Percentiles rank a stretch among this genome's conserved stretches.
Conservation (phyloP, 2,329 filamentous ascomycete genomes). For the Fusarium beomiforme region DNA sequence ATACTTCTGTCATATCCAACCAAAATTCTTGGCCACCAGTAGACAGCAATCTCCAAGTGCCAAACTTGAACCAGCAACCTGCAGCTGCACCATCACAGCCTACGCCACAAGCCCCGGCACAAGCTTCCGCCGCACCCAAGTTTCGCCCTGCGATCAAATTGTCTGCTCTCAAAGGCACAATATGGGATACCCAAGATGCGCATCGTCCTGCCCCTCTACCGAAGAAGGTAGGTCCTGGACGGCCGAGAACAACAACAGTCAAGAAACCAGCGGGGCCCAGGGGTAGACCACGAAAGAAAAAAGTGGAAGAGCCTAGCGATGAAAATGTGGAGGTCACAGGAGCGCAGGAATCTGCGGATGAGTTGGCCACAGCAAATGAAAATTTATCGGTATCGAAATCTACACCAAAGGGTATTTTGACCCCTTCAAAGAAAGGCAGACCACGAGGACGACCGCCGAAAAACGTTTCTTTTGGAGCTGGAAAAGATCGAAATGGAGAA, state of each 20-base stretch:
- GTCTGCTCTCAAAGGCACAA: constrained; percentile 50
- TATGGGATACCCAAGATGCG: constrained; percentile 49
- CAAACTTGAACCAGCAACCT: not conserved
- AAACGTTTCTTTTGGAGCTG: constrained; percentile 62
- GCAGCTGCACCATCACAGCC: constrained; percentile 17
- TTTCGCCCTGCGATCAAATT: constrained; percentile 51
- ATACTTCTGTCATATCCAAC: constrained; percentile 43
- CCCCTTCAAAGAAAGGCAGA: constrained; percentile 60
- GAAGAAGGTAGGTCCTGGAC: constrained; percentile 38
- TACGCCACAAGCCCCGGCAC: constrained; percentile 13
- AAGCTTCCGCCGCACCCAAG: constrained; percentile 21
- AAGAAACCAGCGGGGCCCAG: constrained; percentile 38
- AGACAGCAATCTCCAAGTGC: constrained; percentile 3
- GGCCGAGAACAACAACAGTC: constrained; percentile 29
- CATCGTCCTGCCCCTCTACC: constrained; percentile 22
- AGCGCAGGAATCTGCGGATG: constrained; percentile 17
- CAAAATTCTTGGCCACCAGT: constrained; percentile 23
- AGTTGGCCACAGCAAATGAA: constrained; percentile 25
- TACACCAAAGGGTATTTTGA: constrained; percentile 65
- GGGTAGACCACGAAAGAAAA: constrained; percentile 38
- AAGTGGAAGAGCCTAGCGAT: constrained; percentile 14
- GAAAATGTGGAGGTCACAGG: constrained; percentile 4
- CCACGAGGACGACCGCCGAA: constrained; percentile 55
- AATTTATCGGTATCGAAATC: constrained; percentile 31
- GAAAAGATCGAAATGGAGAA: constrained; percentile 52